These are phyloP conservation scores for Allantophomopsis cytisporea DNA, from an alignment of 2,329 filamentous ascomycete species.

Conservation along the genomic window DNA sequence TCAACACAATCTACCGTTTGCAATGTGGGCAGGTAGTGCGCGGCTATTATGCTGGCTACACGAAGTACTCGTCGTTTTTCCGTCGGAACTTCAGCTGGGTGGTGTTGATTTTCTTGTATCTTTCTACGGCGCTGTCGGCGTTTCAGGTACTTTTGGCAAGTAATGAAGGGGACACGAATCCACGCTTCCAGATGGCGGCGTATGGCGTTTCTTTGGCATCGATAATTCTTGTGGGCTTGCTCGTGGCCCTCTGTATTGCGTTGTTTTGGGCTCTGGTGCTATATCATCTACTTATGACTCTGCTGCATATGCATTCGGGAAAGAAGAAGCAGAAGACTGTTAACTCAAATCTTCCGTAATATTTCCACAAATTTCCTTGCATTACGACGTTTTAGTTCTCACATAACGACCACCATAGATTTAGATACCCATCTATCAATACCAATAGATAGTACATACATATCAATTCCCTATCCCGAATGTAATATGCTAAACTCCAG, in stretches of 20 bases:
- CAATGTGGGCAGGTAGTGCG: constrained; percentile 9
- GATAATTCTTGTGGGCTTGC: background rate
- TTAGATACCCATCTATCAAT: too few relatives aligned
- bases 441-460: too few relatives aligned
- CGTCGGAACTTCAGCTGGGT: constrained; percentile 11
- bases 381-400: too few relatives aligned
- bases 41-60: constrained; percentile 4
- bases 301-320: background rate
- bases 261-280: background rate
- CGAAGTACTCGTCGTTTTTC: constrained; percentile 13
- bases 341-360: too few relatives aligned
- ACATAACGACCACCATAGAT: too few relatives aligned
- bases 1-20: constrained; percentile 14
- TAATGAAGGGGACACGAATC: background rate
- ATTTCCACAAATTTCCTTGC: too few relatives aligned
- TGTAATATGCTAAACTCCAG: too few relatives aligned
- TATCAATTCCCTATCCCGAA: too few relatives aligned
- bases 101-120: constrained; percentile 11
- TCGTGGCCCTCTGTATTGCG: background rate
- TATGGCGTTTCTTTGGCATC: background rate
- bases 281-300: background rate
- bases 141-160: constrained; percentile 10
- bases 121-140: constrained; percentile 11
- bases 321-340: too few relatives aligned
- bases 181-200: background rate